Evolutionary conservation across 208 protist genomes (phyloP), one percentile per base, ranked within the genome.

Genomic region (Trypanosoma melophagium): DNA sequence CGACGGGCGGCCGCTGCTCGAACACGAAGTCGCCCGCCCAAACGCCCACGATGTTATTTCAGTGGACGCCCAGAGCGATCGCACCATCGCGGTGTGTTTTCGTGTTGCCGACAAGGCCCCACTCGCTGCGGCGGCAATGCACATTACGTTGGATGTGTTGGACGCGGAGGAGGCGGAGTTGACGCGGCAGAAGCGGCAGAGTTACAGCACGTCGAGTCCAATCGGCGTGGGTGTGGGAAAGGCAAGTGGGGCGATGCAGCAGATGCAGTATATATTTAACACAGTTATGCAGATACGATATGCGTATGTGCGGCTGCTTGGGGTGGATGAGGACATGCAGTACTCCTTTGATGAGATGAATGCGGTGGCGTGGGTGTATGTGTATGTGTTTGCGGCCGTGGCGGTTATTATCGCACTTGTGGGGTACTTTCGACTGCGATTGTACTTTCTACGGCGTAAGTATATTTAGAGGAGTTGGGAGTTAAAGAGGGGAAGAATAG

Each of bases 81-180:
- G 5, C 28, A 35, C 28, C 28, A 80, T 87, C 42, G 84, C 81
- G 14, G 81, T 90, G 35, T 93, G 87, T 76, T 90, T 93, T 62
- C 87, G 87, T 63, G 74, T 76, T 3, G 69, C 70, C 0, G 38
- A 53, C 21, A 81, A 83, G 71, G 81, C 84, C 5, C 7, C 49
- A 19, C 22, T 59, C n/a, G 71, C 74, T 25, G 79, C 87, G 14
- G 62, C 77, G 25, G 85, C 84, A 21, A 55, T 81, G 31, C 87
- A 89, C 54, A 73, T 93, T 25, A 83, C 76, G 25, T 74, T 93
- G 3, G 73, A 83, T 35, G 45, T 90, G 25, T 69, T 85, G 17
- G 87, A 93, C 54, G 87, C 83, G 35, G 77, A 87, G 56, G 84
- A 90, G 21, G 84, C 87, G 0, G 84, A 88, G 84, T 71, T 86